phyloP scores from a whole-genome alignment of 192 early-diverging fungal genomes.

The Haplosporangium gracile region DNA sequence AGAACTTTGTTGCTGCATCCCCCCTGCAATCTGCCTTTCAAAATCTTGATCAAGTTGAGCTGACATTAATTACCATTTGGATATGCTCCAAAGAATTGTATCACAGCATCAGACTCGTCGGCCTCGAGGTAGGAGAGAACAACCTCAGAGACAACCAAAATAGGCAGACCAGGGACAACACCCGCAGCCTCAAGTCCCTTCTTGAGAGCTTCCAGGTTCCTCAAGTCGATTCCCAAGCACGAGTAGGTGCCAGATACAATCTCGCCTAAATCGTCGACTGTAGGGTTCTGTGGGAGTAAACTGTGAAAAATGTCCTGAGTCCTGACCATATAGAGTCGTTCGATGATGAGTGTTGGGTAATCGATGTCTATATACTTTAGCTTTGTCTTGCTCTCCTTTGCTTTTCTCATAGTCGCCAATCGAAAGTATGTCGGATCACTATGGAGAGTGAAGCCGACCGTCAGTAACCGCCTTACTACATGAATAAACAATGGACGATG shows the following conservation, averaged over 20 bases:
- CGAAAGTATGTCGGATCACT: conserved; percentile 51
- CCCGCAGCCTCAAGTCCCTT: conserved; percentile 21
- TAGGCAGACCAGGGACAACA: conserved; percentile 16
- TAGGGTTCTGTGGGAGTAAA: conserved; percentile 37
- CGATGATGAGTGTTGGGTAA: conserved; percentile 39
- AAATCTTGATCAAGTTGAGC: neutral
- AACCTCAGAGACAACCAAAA: conserved; percentile 47
- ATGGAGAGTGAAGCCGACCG: neutral
- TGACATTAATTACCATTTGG: conserved; percentile 22
- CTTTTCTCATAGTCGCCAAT: conserved; percentile 19
- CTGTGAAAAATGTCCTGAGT: conserved; percentile 19
- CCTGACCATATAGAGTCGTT: conserved; percentile 51
- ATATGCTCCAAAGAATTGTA: conserved; percentile 36
- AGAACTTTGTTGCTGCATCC: neutral
- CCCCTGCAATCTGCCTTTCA: neutral
- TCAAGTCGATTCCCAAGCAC: conserved; percentile 43
- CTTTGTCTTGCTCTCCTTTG: conserved; percentile 22
- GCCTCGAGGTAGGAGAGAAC: conserved; percentile 47
- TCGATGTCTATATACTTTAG: conserved; percentile 50
- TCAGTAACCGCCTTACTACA: neutral
- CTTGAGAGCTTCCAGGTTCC: conserved; percentile 23
- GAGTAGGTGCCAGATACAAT: conserved; percentile 48
- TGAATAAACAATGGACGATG: neutral
- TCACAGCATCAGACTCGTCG: conserved; percentile 38
- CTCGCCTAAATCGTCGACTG: conserved; percentile 30